Evolutionary conservation across 768 basidiomycete species (phyloP).

Genomic region (Lepiota brunneoincarnata): DNA sequence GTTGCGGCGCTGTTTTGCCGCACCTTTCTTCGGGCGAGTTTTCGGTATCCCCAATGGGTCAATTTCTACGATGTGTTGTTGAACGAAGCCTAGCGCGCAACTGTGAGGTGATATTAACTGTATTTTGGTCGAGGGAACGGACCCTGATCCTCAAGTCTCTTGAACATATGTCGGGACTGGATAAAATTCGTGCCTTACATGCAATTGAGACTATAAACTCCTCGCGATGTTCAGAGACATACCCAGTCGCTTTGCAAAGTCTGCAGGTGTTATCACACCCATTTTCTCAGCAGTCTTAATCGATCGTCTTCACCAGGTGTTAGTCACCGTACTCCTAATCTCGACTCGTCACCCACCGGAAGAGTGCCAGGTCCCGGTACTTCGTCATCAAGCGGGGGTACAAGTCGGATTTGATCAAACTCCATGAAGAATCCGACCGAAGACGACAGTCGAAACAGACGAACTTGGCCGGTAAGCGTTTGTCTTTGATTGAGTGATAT

Average conservation of each 20-base stretch:
- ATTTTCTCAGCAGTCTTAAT: conserved; percentile 64
- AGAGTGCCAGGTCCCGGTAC: conserved; percentile 67
- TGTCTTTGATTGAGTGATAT: conserved; percentile 59
- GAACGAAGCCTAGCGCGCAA: conserved; percentile 52
- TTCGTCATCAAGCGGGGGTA: conserved; percentile 59
- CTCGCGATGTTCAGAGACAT: conserved; percentile 15
- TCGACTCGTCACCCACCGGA: conserved; percentile 45
- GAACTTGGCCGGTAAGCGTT: conserved; percentile 57
- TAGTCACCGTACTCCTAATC: not conserved
- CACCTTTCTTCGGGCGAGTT: conserved; percentile 34
- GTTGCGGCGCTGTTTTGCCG: conserved; percentile 35
- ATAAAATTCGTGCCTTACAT: conserved; percentile 48
- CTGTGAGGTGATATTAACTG: not conserved
- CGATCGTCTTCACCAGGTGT: conserved; percentile 46
- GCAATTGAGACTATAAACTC: conserved; percentile 4
- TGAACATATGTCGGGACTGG: conserved; percentile 61
- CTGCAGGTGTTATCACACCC: conserved; percentile 37
- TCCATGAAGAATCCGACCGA: conserved; percentile 64
- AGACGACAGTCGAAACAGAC: conserved; percentile 78
- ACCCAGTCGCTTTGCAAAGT: conserved; percentile 66
- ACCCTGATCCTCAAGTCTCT: conserved; percentile 74
- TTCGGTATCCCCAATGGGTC: conserved; percentile 50
- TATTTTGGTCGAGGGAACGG: not conserved
- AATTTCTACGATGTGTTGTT: conserved; percentile 41
- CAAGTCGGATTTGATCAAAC: conserved; percentile 57